Conservation (phyloP, 1,284 basidiomycete species). For the Moniliella sp. region DNA sequence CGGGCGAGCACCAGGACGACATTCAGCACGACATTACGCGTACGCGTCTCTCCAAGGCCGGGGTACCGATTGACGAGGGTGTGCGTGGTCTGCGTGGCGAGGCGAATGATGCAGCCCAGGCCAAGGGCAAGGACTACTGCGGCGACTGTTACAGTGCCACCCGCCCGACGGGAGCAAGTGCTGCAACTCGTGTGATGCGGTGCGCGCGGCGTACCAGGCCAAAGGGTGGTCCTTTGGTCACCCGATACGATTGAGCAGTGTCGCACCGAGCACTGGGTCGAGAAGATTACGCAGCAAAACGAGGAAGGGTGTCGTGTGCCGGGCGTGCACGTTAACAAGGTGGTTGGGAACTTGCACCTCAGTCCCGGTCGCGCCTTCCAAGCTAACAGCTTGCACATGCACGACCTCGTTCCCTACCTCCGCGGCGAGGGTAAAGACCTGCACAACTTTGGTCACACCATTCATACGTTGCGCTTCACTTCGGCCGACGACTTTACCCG, state of each 20-base stretch:
- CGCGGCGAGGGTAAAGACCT: slow-evolving; percentile 19
- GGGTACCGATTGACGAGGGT: slow-evolving; percentile 33
- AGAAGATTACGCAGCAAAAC: slow-evolving; percentile 73
- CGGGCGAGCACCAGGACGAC: slow-evolving; percentile 61
- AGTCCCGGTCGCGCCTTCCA: slow-evolving; percentile 77
- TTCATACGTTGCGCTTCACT: slow-evolving; percentile 57
- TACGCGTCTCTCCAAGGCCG: slow-evolving; percentile 49
- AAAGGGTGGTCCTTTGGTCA: slow-evolving; percentile 83
- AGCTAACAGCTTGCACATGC: slow-evolving; percentile 54
- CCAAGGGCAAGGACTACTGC: slow-evolving; percentile 18
- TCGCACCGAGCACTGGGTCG: slow-evolving; percentile 76
- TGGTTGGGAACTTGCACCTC: slow-evolving; percentile 39
- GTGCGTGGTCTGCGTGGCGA: slow-evolving; percentile 17
- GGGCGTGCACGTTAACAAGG: slow-evolving; percentile 89
- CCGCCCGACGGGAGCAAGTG: slow-evolving; percentile 51
- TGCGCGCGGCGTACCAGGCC: slow-evolving; percentile 67
- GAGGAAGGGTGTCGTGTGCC: slow-evolving; percentile 82
- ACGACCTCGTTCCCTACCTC: slow-evolving; percentile 87
- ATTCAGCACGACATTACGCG: slow-evolving; percentile 60
- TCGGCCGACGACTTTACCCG: slow-evolving; percentile 13
- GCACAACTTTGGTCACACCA: slow-evolving; percentile 65
- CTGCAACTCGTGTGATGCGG: slow-evolving; percentile 89
- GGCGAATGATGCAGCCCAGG: slow-evolving; percentile 13
- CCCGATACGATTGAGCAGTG: slow-evolving; percentile 79
- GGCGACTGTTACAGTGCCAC: slow-evolving; percentile 84